These are phyloP conservation scores for Phytophthora crassamura DNA, from an alignment of 352 stramenopile species.

Conservation along the genomic window DNA sequence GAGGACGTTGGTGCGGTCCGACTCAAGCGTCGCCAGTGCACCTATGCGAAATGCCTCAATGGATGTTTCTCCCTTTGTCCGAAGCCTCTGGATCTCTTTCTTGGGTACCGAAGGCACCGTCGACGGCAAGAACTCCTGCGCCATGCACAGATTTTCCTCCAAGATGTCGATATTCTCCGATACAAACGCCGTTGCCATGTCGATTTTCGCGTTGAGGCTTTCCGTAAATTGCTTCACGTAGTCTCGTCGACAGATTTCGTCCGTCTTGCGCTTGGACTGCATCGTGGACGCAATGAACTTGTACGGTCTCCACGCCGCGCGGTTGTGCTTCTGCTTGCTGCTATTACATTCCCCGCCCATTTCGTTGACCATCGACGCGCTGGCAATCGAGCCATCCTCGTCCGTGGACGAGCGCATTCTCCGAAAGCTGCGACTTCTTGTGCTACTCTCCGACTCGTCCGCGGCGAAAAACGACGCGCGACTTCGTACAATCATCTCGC, in stretches of 20 bases:
- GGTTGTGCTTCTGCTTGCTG: slow-evolving; percentile 30
- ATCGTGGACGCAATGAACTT: slow-evolving; percentile 82
- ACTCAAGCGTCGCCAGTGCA: slow-evolving; percentile 36
- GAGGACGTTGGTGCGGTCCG: slow-evolving; percentile 56
- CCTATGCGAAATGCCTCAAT: slow-evolving; percentile 48
- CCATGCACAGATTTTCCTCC: slow-evolving; percentile 69
- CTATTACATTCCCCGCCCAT: slow-evolving; percentile 30
- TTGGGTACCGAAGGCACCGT: slow-evolving; percentile 57
- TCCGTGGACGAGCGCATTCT: slow-evolving; percentile 66
- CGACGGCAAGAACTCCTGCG: slow-evolving; percentile 68
- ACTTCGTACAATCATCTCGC: slow-evolving; percentile 82
- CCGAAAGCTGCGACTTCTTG: slow-evolving; percentile 52
- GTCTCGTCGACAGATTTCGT: slow-evolving; percentile 48
- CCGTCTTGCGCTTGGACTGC: slow-evolving; percentile 55
- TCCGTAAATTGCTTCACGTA: slow-evolving; percentile 62
- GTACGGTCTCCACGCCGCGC: slow-evolving; percentile 75
- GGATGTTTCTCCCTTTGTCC: slow-evolving; percentile 39
- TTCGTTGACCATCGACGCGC: slow-evolving; percentile 38
- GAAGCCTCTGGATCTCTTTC: slow-evolving; percentile 67
- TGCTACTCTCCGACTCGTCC: slow-evolving; percentile 74
- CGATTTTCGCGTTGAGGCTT: slow-evolving; percentile 51
- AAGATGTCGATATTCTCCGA: slow-evolving; percentile 70
- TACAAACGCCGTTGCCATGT: slow-evolving; percentile 52
- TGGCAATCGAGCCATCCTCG: slow-evolving; percentile 53
- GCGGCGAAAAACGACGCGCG: slow-evolving; percentile 76